phyloP scores from a whole-genome alignment of 371 early-diverging fungal genomes.

The Circinella minor region DNA sequence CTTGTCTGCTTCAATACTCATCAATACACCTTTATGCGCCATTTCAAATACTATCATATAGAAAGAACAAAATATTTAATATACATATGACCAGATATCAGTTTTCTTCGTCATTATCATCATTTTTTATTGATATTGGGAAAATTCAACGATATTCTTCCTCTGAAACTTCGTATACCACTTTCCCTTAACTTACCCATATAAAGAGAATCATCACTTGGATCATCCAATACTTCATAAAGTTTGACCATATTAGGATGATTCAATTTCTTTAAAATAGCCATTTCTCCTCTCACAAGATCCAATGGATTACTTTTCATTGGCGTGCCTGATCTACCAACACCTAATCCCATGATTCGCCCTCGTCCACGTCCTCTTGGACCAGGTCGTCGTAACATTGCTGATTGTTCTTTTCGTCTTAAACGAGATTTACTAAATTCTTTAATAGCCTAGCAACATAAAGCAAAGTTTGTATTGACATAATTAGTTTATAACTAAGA shows the following conservation, averaged over 20 bases:
- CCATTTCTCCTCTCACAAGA: slow-evolving; percentile 89
- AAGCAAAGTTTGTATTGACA: too few species aligned
- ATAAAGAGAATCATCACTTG: slow-evolving; percentile 77
- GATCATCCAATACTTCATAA: slow-evolving; percentile 93
- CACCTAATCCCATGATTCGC: slow-evolving; percentile 38
- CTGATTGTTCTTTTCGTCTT: slow-evolving; percentile 72
- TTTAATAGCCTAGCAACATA: slow-evolving; percentile 78
- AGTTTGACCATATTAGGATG: slow-evolving; percentile 89
- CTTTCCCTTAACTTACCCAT: slow-evolving; percentile 57
- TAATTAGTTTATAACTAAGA: too few species aligned
- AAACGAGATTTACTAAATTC: slow-evolving; percentile 88
- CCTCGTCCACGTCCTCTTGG: slow-evolving; percentile 46
- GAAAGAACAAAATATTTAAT: background rate
- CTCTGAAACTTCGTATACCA: too few species aligned
- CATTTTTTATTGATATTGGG: too few species aligned
- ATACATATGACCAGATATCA: background rate
- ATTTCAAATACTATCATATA: slow-evolving; percentile 79
- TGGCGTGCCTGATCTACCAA: slow-evolving; percentile 18
- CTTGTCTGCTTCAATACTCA: slow-evolving; percentile 67
- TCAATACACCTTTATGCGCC: slow-evolving; percentile 78
- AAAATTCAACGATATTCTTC: too few species aligned
- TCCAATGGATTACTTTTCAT: slow-evolving; percentile 70
- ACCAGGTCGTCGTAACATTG: slow-evolving; percentile 50
- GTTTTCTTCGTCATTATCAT: too few species aligned
- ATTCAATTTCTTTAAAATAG: slow-evolving; percentile 91